Base-by-base conservation (phyloP, 495 filamentous ascomycete genomes). In the Aspergillus saccharolyticus region DNA sequence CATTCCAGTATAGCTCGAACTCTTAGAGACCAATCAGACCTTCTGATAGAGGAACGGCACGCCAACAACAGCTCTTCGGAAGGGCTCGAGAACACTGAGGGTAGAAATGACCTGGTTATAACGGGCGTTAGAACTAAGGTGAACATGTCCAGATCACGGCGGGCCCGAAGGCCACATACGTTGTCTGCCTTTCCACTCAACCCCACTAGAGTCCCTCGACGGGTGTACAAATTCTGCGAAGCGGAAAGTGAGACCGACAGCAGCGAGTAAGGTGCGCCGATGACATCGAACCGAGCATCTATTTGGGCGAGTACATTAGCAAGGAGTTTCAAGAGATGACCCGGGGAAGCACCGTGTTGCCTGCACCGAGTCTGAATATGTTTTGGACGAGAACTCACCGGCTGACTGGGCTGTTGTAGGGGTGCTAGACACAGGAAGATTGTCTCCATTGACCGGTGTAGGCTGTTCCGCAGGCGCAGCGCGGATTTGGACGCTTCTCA, bases 11-110 rank as follows among this genome's bases (percentile, higher is more conserved):
- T 39, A n/a, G 19, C 39, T 44, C 7, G 28, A n/a, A 44, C 30
- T 22, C 24, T 44, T 19, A 46, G 24, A 19, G 18, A 51, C 45
- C 48, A 54, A 33, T 12, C 56, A 49, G 54, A 84, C 79, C 71
- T 82, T 83, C 74, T 97, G 94, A 72, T 97, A 98, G 59, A 97
- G 79, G 71, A 98, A 98, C 6, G 94, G 94, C 39, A 97, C 84
- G 52, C 91, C 88, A 20, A 93, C 81, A 56, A 82, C 62, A 21
- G 89, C 85, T 67, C 94, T 83, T 42, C 82, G 78, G 64, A 96
- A 82, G 14, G 94, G 94, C 47, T 87, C 85, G 43, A 97, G 84
- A 52, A 96, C 74, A 54, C 91, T 95, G 58, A 98, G 80, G 3
- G 90, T 91, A 14, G 93, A 97, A 74, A 91, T 80, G 56, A 84